Evolutionary conservation across 2,329 filamentous ascomycete genomes (phyloP), one percentile per base, ranked within the genome.

Genomic region (Stenocarpella maydis): DNA sequence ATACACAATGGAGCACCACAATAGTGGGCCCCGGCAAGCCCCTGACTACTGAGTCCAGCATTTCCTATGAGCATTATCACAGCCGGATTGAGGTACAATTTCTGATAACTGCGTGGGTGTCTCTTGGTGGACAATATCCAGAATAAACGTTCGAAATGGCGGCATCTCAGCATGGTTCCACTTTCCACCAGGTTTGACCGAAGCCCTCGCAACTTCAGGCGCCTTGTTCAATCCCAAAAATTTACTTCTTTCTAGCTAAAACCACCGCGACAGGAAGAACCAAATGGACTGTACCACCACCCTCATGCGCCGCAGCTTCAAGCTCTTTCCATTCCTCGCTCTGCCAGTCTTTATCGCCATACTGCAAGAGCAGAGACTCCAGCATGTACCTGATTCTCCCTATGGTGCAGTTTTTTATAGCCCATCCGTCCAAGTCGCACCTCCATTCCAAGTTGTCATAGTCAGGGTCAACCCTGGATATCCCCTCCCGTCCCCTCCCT

Each of bases 321-420:
- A 63, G 37, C 6, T 63, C 43, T 15, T 9, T 37, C 58, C 58
- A 63, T 5, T 63, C 58, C 2, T 49, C 28, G 7, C 58, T 63
- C 15, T 37, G 43, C 58, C 58, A 63, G 31, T 63, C 58, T 19
- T 63, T 63, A 2, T 63, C 58, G 12, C n/a, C 58, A 4, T 37
- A 63, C 19, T 49, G 4, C 19, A 63, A 12, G 4, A 34, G n/a
- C 43, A 47, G 3, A 19, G 58, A 63, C 6, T 17, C 9, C 58
- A 63, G 9, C 7, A 47, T 49, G 12, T 63, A n/a, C 24, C 37
- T 63, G 4, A 63, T 37, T 6, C 43, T 47, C 28, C 17, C 43
- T 7, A 10, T 34, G 4, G 43, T 63, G n/a, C 28, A 63, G 8
- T 26, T 6, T 19, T n/a, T 49, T 0, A 49, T 19, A 2, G 28